These are phyloP conservation scores for Metarhizium rileyi DNA, from an alignment of 2,329 filamentous ascomycete species.

Conservation along the genomic window DNA sequence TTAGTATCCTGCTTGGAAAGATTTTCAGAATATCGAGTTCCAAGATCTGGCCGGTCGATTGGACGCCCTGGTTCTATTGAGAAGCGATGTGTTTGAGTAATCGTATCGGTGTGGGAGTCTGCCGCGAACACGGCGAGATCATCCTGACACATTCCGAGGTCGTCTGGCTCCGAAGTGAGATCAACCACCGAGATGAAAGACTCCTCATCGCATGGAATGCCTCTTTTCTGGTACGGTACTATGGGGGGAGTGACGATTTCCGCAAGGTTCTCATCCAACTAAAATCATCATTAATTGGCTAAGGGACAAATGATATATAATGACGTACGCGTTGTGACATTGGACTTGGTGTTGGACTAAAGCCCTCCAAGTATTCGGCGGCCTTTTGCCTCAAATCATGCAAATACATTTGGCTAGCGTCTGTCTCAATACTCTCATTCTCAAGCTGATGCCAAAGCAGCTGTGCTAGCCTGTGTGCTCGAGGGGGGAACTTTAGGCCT, in stretches of 20 bases:
- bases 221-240: neutral
- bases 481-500: constrained; percentile 3
- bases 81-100: neutral
- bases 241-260: neutral
- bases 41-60: no score
- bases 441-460: constrained; percentile 6
- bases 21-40: no score
- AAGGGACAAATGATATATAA: neutral
- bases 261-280: constrained; percentile 4
- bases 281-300: neutral
- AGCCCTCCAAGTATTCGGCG: neutral
- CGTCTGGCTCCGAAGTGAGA: neutral
- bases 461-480: neutral
- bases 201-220: neutral
- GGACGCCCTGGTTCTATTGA: no score
- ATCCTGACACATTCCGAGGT: neutral
- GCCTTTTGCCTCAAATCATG: constrained; percentile 1
- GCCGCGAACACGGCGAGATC: neutral
- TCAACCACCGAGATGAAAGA: neutral
- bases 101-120: neutral
- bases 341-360: neutral
- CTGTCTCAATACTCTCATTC: neutral
- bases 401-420: constrained; percentile 1
- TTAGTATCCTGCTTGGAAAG: neutral
- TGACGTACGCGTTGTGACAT: neutral